Evolutionary conservation across 495 filamentous ascomycete species (phyloP).

Genomic region (Aspergillus carlsbadensis): DNA sequence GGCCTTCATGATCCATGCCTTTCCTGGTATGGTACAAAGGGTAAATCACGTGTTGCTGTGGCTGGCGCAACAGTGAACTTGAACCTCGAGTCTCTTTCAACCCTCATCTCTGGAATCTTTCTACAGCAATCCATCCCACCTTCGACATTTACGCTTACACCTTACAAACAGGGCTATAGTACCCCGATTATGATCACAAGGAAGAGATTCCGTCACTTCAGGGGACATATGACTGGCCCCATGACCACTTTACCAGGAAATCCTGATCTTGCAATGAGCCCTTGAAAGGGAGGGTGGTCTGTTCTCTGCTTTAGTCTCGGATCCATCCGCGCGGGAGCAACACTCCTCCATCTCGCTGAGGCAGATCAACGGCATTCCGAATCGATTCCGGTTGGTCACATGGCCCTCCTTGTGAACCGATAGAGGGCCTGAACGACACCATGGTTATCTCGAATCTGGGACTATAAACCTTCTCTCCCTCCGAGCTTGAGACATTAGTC

Average conservation of each 20-base stretch:
- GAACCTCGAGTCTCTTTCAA: too few species aligned
- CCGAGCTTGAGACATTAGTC: neutral
- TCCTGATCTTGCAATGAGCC: neutral
- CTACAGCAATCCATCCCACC: too few species aligned
- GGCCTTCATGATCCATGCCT: too few species aligned
- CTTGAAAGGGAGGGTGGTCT: neutral
- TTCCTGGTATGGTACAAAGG: too few species aligned
- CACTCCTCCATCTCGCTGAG: too few species aligned
- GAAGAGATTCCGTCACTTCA: neutral
- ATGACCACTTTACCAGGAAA: neutral
- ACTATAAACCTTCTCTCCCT: constrained; percentile 6
- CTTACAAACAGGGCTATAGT: too few species aligned
- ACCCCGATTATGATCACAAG: neutral
- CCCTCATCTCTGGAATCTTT: too few species aligned
- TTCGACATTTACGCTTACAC: too few species aligned
- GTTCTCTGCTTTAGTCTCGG: constrained; percentile 13
- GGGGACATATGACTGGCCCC: neutral
- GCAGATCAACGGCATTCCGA: neutral
- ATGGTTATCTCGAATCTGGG: too few species aligned
- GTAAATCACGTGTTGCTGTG: too few species aligned
- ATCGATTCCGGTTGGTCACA: neutral
- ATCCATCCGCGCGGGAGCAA: constrained; percentile 8
- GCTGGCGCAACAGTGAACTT: too few species aligned
- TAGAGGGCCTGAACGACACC: neutral
- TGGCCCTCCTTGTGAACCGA: neutral